phyloP scores from a whole-genome alignment of 257 asterid genomes.

The Phtheirospermum japonicum region DNA sequence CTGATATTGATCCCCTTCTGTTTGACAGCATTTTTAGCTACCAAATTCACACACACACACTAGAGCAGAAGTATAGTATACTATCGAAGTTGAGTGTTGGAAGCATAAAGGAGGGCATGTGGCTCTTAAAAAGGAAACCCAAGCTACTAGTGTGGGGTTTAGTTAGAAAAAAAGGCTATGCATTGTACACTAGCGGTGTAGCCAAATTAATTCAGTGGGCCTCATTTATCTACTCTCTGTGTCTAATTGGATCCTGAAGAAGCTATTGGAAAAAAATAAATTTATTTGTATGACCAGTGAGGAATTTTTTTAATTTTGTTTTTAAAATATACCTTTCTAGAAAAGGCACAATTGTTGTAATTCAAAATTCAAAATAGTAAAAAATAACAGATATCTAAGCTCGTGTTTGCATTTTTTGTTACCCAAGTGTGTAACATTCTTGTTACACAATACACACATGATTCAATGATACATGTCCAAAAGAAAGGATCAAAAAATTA shows the following conservation, averaged over 20 bases:
- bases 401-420: too few species aligned
- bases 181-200: not conserved
- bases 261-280: too few species aligned
- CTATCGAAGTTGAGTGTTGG: slow-evolving; percentile 16
- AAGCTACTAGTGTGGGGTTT: slow-evolving; percentile 5
- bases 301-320: too few species aligned
- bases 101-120: slow-evolving; percentile 27
- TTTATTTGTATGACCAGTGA: too few species aligned
- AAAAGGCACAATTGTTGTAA: too few species aligned
- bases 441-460: too few species aligned
- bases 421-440: too few species aligned
- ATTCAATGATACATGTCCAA: too few species aligned
- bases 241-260: not conserved
- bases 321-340: too few species aligned
- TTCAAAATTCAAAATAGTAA: too few species aligned
- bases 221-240: not conserved
- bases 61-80: not conserved
- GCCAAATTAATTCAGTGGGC: not conserved
- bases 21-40: slow-evolving; percentile 40
- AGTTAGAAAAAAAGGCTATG: not conserved
- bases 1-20: slow-evolving; percentile 34
- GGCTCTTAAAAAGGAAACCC: slow-evolving; percentile 39
- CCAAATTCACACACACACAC: slow-evolving; percentile 1
- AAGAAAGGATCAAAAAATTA: too few species aligned
- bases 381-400: too few species aligned